Evolutionary conservation across 768 basidiomycete species (phyloP), one percentile per base, ranked within the genome.

Genomic region (Lactarius deliciosus): DNA sequence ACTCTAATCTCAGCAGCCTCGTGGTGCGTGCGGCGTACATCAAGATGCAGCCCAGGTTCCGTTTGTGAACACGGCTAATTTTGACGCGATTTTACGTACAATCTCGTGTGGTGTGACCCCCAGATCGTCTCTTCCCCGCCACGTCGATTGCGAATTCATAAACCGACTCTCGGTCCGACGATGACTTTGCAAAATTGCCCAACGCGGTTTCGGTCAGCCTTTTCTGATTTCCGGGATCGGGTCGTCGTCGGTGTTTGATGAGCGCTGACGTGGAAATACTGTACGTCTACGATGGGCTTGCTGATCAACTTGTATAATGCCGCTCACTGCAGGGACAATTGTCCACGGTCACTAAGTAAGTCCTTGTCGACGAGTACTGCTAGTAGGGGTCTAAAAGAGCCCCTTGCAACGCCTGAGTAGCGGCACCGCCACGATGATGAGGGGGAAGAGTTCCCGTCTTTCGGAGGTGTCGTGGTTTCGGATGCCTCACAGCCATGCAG

Each of bases 201-300:
- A 25, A 84, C 68, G 76, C 76, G 55, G 83, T 81, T 25, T 80
- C 82, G 47, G 88, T 86, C 73, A 76, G 83, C 75, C 15, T 41
- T 20, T 57, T 60, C 65, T 53, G 61, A 53, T 45, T 61, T 63
- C 32, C 63, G 87, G 86, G 82, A 81, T 66, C 90, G 79, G 73
- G 75, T 80, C 57, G 75, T 80, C 57, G 76, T 75, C 64, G 77
- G 75, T 50, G 54, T 76, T 22, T 78, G 76, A 70, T 76, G 56
- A 59, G 76, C 70, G n/a, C 53, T 18, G 45, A 22, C 30, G 10
- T 36, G 38, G 18, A 25, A 60, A 57, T 45, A 16, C 38, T 40
- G 38, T 40, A 41, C 60, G 57, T 41, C 50, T 65, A 40, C 22
- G 20, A 28, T 53, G 20, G 38, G 28, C 13, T 50, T 9, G 43